A percentile compares a stretch with the other conserved stretches of the same genome.
Evolutionary conservation across 495 filamentous ascomycete species (phyloP).

Genomic region (Penicillium ucsense): DNA sequence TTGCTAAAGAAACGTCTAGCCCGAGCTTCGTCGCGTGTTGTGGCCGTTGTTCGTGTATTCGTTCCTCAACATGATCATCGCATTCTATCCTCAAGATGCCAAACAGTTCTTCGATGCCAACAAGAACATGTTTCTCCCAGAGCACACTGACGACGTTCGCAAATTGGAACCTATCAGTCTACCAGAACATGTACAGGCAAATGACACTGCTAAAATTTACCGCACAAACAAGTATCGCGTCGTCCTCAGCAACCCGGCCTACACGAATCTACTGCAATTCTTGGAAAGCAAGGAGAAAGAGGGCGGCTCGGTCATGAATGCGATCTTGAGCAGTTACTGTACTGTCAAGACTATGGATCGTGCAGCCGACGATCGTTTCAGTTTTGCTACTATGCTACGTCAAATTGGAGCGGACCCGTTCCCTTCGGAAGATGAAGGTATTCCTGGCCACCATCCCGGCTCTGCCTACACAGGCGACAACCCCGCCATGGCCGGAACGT

Average conservation of each 20-base stretch:
- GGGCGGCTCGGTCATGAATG: conserved; percentile 66
- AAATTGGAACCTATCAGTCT: conserved; percentile 57
- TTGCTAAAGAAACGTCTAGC: conserved; percentile 40
- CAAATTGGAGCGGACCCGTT: conserved; percentile 49
- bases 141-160: conserved; percentile 68
- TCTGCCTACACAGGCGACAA: conserved; percentile 65
- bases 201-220: conserved; percentile 65
- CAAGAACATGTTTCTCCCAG: conserved; percentile 57
- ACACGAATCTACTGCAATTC: conserved; percentile 73
- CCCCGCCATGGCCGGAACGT: conserved; percentile 40
- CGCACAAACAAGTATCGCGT: conserved; percentile 74
- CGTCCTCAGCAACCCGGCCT: conserved; percentile 71
- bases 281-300: conserved; percentile 72
- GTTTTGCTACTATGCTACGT: conserved; percentile 73
- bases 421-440: conserved; percentile 81
- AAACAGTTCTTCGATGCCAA: conserved; percentile 60
- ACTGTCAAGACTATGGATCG: conserved; percentile 66
- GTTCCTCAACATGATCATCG: conserved; percentile 70
- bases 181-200: conserved; percentile 66
- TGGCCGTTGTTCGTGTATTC: conserved; percentile 95
- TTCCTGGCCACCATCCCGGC: conserved; percentile 82
- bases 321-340: conserved; percentile 64
- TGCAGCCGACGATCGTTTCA: conserved; percentile 64
- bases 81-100: conserved; percentile 59
- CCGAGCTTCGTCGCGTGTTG: conserved; percentile 74